Evolutionary conservation across 306 rosid species (phyloP), one percentile per base, ranked within the genome.

Genomic region (Cotoneaster glaucophyllus): DNA sequence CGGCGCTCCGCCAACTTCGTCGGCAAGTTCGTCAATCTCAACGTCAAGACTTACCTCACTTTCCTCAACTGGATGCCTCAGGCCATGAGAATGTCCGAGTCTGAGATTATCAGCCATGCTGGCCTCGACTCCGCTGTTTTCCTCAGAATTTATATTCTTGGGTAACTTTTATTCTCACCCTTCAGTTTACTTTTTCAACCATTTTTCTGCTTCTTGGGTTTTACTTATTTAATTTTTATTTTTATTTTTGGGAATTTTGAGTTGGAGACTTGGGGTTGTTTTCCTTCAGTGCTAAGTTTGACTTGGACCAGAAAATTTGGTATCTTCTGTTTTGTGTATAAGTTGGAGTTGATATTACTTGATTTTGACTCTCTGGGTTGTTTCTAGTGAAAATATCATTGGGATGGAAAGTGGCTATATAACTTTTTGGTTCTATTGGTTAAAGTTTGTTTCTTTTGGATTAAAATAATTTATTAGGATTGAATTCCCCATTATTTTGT

Each of bases 51-150:
- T 80, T 95, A 95, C 63, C 19, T 95, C 17, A 82, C 97, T 1
- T 95, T 95, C 83, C 84, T 95, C 80, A 90, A 89, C 58, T 95
- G 99, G 99, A 95, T 95, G 97, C 99, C 99, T 44, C 90, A 85
- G 69, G 97, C 99, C 82, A 64, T 92, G 78, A 90, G 84, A 85
- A 92, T 90, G 97, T 73, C 77, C 68, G 97, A 95, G 78, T 8
- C 88, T 76, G 93, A 92, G 82, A 95, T 95, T 67, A 88, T 90
- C 70, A 81, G 50, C 84, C 97, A 92, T 83, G 97, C 99, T 80
- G 97, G 99, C 22, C 89, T 95, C 67, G 99, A 95, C 82, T 95
- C 99, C 83, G 97, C 97, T 85, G 96, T 78, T 85, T 95, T 95
- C 56, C 95, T 95, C 74, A 88, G 99, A 85, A 90, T 95, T 77